phyloP scores from a whole-genome alignment of 129 eudicot species.

The Flaveria ramosissima region DNA sequence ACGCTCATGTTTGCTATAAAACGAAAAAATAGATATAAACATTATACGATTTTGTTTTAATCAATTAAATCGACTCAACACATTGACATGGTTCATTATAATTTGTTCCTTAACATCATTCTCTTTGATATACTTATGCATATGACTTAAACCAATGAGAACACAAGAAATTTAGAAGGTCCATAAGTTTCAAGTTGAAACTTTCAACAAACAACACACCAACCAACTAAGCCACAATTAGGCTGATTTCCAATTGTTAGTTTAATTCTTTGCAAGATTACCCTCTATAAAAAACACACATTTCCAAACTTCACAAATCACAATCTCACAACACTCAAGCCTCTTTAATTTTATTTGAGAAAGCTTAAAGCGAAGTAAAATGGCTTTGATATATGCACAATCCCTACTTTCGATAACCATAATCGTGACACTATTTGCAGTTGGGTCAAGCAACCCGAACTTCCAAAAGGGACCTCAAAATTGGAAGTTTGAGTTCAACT shows the following conservation, averaged over 20 bases:
- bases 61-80: background rate
- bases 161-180: slow-evolving; percentile 20
- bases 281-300: slow-evolving; percentile 39
- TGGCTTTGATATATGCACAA: slow-evolving; percentile 23
- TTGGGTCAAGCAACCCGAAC: slow-evolving; percentile 32
- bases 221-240: slow-evolving; percentile 34
- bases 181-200: slow-evolving; percentile 14
- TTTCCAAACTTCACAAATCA: slow-evolving; percentile 19
- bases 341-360: background rate
- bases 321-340: slow-evolving; percentile 6
- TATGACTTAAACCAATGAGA: slow-evolving; percentile 24
- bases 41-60: background rate
- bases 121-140: too few species aligned
- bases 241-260: slow-evolving; percentile 25
- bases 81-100: background rate
- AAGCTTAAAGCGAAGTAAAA: slow-evolving; percentile 7
- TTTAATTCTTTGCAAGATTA: background rate
- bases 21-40: too few species aligned
- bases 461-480: slow-evolving; percentile 19
- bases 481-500: slow-evolving; percentile 23
- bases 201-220: slow-evolving; percentile 19
- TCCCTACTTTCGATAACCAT: slow-evolving; percentile 11
- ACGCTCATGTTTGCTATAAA: background rate
- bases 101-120: background rate
- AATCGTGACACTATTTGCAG: background rate